Conservation (phyloP, 2,329 filamentous ascomycete genomes). For the Colletotrichum sp. region DNA sequence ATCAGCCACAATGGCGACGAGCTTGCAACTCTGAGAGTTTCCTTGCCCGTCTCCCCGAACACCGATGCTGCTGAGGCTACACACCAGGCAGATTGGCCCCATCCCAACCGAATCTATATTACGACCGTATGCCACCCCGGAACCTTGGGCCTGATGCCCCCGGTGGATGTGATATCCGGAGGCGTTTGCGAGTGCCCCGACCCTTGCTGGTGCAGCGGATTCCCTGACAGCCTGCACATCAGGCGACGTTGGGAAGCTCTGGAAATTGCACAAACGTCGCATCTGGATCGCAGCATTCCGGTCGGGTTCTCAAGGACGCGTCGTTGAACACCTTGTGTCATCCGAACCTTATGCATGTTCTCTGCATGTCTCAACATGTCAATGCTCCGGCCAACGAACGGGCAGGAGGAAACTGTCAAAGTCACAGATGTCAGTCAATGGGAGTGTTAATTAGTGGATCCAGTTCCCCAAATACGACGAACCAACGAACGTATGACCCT, state of each 20-base stretch:
- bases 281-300: not conserved
- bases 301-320: not conserved
- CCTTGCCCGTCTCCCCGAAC: not conserved
- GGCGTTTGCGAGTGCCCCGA: slow-evolving; percentile 2
- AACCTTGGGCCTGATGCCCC: not conserved
- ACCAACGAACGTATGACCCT: not conserved
- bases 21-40: not conserved
- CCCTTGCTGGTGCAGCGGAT: slow-evolving; percentile 12
- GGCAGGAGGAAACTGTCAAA: not conserved
- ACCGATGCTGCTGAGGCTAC: not conserved
- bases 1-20: not conserved
- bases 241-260: not conserved
- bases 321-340: not conserved
- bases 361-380: not conserved
- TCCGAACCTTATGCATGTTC: not conserved
- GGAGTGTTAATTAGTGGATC: not conserved
- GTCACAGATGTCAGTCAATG: not conserved
- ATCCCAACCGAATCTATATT: not conserved
- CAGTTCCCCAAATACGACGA: not conserved
- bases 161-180: slow-evolving; percentile 3
- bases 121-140: not conserved
- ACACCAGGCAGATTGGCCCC: not conserved
- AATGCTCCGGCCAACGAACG: not conserved
- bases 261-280: not conserved
- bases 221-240: slow-evolving; percentile 1